These are phyloP conservation scores for Oryza longistaminata DNA, from an alignment of 176 grass and related monocot genomes.

Conservation along the genomic window DNA sequence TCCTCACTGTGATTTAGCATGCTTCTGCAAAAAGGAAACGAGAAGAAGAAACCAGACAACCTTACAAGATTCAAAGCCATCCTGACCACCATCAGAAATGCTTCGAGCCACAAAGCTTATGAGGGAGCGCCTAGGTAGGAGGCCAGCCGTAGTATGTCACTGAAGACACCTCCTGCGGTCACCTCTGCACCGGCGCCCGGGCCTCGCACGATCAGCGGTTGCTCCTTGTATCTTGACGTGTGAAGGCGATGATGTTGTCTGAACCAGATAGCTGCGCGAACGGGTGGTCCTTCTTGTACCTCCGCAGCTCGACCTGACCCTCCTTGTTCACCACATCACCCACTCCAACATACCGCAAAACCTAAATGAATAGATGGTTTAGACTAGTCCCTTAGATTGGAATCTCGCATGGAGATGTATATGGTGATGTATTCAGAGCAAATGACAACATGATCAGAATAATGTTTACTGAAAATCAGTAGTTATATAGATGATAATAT, in stretches of 20 bases:
- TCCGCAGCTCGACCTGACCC: conserved; percentile 52
- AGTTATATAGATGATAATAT: not conserved
- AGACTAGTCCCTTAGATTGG: not conserved
- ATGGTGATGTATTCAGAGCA: not conserved
- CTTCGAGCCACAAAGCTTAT: not conserved
- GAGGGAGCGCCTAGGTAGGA: conserved; percentile 71
- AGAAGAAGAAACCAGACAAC: not conserved
- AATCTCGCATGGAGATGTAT: not conserved
- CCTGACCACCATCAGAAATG: not conserved
- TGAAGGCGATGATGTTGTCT: conserved; percentile 75
- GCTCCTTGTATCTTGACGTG: conserved; percentile 60
- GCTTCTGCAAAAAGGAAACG: not conserved
- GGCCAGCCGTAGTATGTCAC: conserved; percentile 62
- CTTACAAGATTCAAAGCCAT: not conserved
- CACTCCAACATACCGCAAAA: conserved; percentile 59
- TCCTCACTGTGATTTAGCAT: not conserved
- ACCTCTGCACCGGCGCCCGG: conserved; percentile 69
- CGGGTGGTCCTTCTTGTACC: conserved; percentile 57
- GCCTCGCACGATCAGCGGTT: conserved; percentile 61
- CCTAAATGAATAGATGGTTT: conserved; percentile 25
- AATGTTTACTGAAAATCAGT: not conserved
- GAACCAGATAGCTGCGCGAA: conserved; percentile 70
- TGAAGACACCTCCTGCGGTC: conserved; percentile 67
- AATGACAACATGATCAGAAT: not conserved
- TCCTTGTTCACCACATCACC: conserved; percentile 53